Evolutionary conservation across 1,139 yeast genomes (phyloP).

Genomic region (Pneumocystis jirovecii): DNA sequence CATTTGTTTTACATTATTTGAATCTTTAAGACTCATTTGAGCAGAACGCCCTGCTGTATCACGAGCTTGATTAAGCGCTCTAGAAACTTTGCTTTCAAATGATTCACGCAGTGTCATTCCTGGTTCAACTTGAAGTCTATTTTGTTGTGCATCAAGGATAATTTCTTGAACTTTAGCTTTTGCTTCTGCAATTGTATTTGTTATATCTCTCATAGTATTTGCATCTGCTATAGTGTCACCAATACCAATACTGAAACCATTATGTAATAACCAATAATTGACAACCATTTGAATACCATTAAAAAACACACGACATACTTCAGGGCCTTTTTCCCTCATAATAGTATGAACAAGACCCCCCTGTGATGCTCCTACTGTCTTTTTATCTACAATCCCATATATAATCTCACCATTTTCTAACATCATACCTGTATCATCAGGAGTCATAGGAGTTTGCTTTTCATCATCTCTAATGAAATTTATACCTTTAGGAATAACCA

Average conservation of each 20-base stretch:
- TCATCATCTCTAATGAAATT: constrained; percentile 89
- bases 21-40: constrained; percentile 84
- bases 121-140: constrained; percentile 81
- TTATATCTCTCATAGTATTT: constrained; percentile 85
- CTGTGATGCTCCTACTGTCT: constrained; percentile 95
- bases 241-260: constrained; percentile 96
- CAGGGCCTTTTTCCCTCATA: constrained; percentile 93
- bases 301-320: constrained; percentile 75
- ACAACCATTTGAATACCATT: constrained; percentile 91
- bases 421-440: constrained; percentile 82
- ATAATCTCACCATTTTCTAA: constrained; percentile 84
- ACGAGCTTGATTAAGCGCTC: constrained; percentile 94
- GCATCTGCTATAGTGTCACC: constrained; percentile 99
- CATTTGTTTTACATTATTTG: constrained; percentile 96
- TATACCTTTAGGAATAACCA: constrained; percentile 92
- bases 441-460: constrained; percentile 67
- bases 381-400: constrained; percentile 95
- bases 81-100: constrained; percentile 91
- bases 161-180: constrained; percentile 86
- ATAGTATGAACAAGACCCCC: constrained; percentile 97
- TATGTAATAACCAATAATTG: constrained; percentile 89
- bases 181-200: constrained; percentile 84
- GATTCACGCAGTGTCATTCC: constrained; percentile 99
- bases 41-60: constrained; percentile 99
- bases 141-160: constrained; percentile 79